Percentiles rank a stretch among this genome's conserved stretches.
These are phyloP conservation scores for Ascochyta pisi DNA, from an alignment of 2,329 filamentous ascomycete species.

Conservation along the genomic window DNA sequence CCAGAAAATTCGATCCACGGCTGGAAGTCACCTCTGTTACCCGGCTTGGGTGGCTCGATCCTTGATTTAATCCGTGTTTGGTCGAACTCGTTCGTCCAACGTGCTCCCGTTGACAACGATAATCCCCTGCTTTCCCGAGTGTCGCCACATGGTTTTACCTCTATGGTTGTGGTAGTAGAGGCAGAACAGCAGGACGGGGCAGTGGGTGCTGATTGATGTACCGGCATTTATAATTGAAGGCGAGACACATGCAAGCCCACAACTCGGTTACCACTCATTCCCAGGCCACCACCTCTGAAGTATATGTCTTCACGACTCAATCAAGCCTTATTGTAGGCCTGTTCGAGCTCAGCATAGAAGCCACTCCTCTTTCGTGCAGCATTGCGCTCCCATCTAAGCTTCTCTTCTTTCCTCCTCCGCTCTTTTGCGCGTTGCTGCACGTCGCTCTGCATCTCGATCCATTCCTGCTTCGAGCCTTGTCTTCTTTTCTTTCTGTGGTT, in stretches of 20 bases:
- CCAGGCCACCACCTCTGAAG: neutral
- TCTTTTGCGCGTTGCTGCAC: conserved; percentile 16
- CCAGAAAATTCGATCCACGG: too few relatives aligned
- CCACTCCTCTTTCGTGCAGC: conserved; percentile 14
- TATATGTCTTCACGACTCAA: too few relatives aligned
- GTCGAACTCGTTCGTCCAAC: neutral
- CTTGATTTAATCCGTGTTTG: too few relatives aligned
- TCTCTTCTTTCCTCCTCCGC: conserved; percentile 14
- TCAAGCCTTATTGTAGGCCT: conserved; percentile 14
- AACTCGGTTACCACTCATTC: too few relatives aligned
- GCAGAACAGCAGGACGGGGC: too few relatives aligned
- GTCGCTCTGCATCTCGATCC: conserved; percentile 17
- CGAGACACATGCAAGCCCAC: too few relatives aligned
- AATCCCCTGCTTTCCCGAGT: neutral
- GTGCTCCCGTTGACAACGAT: conserved; percentile 19
- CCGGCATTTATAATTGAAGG: too few relatives aligned
- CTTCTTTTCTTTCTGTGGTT: conserved; percentile 11
- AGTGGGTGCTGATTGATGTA: too few relatives aligned
- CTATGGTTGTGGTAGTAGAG: too few relatives aligned
- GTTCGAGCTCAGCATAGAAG: conserved; percentile 15
- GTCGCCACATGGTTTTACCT: too few relatives aligned
- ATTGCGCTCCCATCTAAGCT: conserved; percentile 14
- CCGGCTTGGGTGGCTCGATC: too few relatives aligned
- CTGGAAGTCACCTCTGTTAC: too few relatives aligned
- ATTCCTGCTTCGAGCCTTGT: conserved; percentile 4